phyloP scores from a whole-genome alignment of 192 early-diverging fungal species.

The Globomyces pollinis-pini region DNA sequence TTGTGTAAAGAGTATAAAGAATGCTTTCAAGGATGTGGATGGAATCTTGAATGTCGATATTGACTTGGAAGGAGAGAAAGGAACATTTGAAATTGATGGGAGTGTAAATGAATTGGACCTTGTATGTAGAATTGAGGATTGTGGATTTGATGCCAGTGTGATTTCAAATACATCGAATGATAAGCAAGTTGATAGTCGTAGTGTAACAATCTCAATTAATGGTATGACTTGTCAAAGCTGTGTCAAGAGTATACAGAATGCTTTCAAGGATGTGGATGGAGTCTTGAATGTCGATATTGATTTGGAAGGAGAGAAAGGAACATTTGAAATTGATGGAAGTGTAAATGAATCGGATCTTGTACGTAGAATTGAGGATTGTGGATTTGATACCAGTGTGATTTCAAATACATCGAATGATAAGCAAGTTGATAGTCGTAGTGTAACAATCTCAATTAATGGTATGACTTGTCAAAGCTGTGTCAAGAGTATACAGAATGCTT shows the following conservation, averaged over 20 bases:
- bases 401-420: not conserved
- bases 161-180: not conserved
- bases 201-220: slow-evolving; percentile 19
- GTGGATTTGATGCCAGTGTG: slow-evolving; percentile 58
- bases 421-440: not conserved
- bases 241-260: slow-evolving; percentile 61
- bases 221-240: slow-evolving; percentile 82
- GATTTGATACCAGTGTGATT: slow-evolving; percentile 49
- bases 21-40: slow-evolving; percentile 33
- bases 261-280: slow-evolving; percentile 41
- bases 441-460: slow-evolving; percentile 33
- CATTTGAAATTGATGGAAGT: slow-evolving; percentile 43
- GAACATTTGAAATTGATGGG: slow-evolving; percentile 41
- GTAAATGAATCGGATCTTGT: slow-evolving; percentile 28
- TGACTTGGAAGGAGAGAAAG: slow-evolving; percentile 46
- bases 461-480: slow-evolving; percentile 86
- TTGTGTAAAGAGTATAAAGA: slow-evolving; percentile 58
- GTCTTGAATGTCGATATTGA: slow-evolving; percentile 45
- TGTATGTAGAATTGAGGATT: slow-evolving; percentile 48
- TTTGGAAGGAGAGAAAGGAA: slow-evolving; percentile 44
- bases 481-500: slow-evolving; percentile 54
- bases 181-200: not conserved
- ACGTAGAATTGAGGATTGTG: slow-evolving; percentile 57
- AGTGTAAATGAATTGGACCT: slow-evolving; percentile 31
- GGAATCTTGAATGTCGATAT: slow-evolving; percentile 53